A percentile compares a stretch with the other conserved stretches of the same genome.
These are phyloP conservation scores for Mycena leptocephala DNA, from an alignment of 768 basidiomycete genomes.

Conservation along the genomic window DNA sequence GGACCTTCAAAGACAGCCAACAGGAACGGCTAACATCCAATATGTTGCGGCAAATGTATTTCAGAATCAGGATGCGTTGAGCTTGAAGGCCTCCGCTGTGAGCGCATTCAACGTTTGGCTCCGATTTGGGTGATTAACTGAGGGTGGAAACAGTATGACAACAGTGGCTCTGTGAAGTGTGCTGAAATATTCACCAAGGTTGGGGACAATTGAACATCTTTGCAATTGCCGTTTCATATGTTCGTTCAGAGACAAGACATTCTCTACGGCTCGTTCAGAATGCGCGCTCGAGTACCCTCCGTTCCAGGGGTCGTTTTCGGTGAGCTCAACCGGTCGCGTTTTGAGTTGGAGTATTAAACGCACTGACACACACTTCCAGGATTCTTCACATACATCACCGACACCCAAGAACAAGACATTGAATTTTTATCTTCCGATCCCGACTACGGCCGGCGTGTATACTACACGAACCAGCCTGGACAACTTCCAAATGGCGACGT, in stretches of 20 bases:
- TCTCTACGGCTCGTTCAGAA: slow-evolving; percentile 33
- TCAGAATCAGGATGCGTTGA: slow-evolving; percentile 23
- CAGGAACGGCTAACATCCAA: slow-evolving; percentile 29
- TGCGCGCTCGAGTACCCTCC: slow-evolving; percentile 33
- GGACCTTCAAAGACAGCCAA: slow-evolving; percentile 23
- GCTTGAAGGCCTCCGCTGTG: slow-evolving; percentile 34
- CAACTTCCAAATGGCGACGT: slow-evolving; percentile 7
- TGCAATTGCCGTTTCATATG: neutral
- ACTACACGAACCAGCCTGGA: slow-evolving; percentile 38
- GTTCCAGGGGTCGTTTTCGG: slow-evolving; percentile 36
- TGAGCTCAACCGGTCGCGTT: neutral
- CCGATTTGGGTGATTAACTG: too few species aligned
- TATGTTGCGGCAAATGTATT: slow-evolving; percentile 27
- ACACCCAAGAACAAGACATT: slow-evolving; percentile 38
- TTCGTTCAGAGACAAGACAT: slow-evolving; percentile 21
- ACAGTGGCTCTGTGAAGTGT: slow-evolving; percentile 21
- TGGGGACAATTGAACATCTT: neutral
- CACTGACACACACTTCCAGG: slow-evolving; percentile 2
- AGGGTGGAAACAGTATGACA: slow-evolving; percentile 9
- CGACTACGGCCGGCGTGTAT: slow-evolving; percentile 26
- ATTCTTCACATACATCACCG: slow-evolving; percentile 33
- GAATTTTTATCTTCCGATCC: slow-evolving; percentile 34
- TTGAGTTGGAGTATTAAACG: too few species aligned
- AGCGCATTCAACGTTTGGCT: neutral
- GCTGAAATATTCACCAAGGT: slow-evolving; percentile 36